Conservation (phyloP, 306 rosid species). For the Hippophae tibetana region DNA sequence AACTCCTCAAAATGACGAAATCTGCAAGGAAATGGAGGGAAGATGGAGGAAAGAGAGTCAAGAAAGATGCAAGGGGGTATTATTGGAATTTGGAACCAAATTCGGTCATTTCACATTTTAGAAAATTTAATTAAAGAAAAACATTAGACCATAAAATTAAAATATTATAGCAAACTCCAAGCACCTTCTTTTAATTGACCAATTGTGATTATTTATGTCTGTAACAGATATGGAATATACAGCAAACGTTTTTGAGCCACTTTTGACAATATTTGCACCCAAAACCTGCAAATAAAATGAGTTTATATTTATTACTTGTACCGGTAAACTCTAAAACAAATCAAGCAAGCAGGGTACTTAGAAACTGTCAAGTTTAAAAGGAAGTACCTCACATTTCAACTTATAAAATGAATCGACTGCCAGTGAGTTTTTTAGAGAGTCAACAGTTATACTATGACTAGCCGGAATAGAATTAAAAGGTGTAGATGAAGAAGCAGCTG, state of each 20-base stretch:
- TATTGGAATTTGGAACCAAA: not conserved
- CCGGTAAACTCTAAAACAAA: conserved; percentile 15
- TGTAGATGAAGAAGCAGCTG: conserved; percentile 75
- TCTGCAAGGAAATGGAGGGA: conserved; percentile 30
- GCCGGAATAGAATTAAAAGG: conserved; percentile 30
- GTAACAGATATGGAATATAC: conserved; percentile 87
- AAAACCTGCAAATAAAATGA: conserved; percentile 56
- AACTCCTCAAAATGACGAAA: conserved; percentile 99
- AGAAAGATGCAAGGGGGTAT: conserved; percentile 3
- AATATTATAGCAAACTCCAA: conserved; percentile 19
- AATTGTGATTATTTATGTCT: conserved; percentile 77
- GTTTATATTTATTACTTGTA: conserved; percentile 22
- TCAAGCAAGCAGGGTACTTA: conserved; percentile 3
- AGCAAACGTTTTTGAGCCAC: conserved; percentile 87
- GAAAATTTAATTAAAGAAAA: conserved; percentile 6
- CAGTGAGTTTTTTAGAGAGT: conserved; percentile 50
- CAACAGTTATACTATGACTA: conserved; percentile 28
- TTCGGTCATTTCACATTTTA: not conserved
- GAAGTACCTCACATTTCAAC: conserved; percentile 91
- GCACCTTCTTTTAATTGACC: conserved; percentile 98
- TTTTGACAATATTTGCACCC: conserved; percentile 97
- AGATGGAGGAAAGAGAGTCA: conserved; percentile 8
- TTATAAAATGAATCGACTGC: conserved; percentile 63
- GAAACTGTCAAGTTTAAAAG: conserved; percentile 14
- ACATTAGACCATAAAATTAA: conserved; percentile 4